A percentile compares a stretch with the other conserved stretches of the same genome.
phyloP scores from a whole-genome alignment of 192 early-diverging fungal genomes.

The Coemansia sp. region DNA sequence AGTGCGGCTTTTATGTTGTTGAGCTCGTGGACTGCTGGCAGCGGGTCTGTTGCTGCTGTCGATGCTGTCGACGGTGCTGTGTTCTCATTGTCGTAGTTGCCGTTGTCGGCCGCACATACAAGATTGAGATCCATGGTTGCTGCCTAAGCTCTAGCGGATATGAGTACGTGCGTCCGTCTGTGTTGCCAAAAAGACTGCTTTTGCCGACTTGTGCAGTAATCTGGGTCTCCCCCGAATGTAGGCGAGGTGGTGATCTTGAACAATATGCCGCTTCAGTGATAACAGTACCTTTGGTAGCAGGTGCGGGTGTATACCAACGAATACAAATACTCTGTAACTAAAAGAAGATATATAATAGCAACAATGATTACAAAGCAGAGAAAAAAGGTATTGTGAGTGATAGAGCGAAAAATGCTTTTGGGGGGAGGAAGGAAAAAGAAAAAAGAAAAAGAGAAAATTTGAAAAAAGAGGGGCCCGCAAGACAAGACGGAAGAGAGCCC shows the following conservation, averaged over 20 bases:
- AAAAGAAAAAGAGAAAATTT: not conserved
- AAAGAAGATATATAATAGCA: not conserved
- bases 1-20: constrained; percentile 32
- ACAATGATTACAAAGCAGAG: not conserved
- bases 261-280: not conserved
- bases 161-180: not conserved
- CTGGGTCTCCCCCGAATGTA: not conserved
- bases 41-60: no score
- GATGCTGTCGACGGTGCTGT: constrained; percentile 5
- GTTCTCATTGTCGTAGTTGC: not conserved
- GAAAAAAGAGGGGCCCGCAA: not conserved
- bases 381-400: not conserved
- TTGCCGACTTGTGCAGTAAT: constrained; percentile 3
- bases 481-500: not conserved
- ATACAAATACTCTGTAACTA: not conserved
- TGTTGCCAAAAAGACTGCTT: not conserved
- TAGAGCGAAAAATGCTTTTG: constrained; percentile 3
- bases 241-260: not conserved
- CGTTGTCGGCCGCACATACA: constrained; percentile 30
- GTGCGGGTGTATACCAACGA: constrained; percentile 6
- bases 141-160: not conserved
- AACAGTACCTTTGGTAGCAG: not conserved
- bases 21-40: constrained; percentile 31
- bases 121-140: constrained; percentile 44
- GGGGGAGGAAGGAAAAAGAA: constrained; percentile 7